Evolutionary conservation across 2,329 filamentous ascomycete species (phyloP).

Genomic region (Beauveria varroae): DNA sequence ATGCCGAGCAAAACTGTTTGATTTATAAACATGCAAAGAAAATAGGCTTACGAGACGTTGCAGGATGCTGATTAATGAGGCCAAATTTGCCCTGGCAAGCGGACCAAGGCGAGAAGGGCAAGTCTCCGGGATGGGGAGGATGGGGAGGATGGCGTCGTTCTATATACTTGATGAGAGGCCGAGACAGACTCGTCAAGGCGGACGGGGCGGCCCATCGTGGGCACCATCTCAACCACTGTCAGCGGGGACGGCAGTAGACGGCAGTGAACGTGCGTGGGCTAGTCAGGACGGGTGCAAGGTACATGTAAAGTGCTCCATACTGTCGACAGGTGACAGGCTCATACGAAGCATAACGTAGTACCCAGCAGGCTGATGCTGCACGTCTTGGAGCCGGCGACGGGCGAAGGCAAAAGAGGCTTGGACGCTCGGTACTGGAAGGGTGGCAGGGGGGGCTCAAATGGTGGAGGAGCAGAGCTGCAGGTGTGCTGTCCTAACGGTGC

Average conservation of each 20-base stretch:
- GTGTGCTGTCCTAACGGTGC: slow-evolving; percentile 6
- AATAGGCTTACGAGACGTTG: background rate
- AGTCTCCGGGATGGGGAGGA: background rate
- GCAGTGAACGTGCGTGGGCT: background rate
- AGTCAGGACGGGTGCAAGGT: background rate
- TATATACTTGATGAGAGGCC: slow-evolving; percentile 6
- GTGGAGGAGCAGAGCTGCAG: slow-evolving; percentile 4
- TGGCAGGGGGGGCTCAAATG: background rate
- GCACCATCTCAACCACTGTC: slow-evolving; percentile 5
- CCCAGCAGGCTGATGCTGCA: slow-evolving; percentile 2
- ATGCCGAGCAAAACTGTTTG: background rate
- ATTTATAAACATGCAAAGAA: background rate
- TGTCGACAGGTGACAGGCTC: too few relatives aligned
- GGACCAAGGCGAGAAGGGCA: background rate
- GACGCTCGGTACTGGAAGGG: background rate
- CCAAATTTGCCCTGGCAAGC: background rate
- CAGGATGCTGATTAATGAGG: background rate
- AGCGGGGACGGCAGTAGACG: background rate
- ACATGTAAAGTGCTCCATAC: background rate
- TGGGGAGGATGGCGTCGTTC: slow-evolving; percentile 6
- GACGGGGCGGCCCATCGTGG: slow-evolving; percentile 4
- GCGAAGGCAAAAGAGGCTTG: background rate
- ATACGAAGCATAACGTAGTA: background rate
- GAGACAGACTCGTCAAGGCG: slow-evolving; percentile 5
- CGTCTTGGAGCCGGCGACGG: background rate